These are phyloP conservation scores for Puccinia brachypodii DNA, from an alignment of 1,284 basidiomycete species.

Conservation along the genomic window DNA sequence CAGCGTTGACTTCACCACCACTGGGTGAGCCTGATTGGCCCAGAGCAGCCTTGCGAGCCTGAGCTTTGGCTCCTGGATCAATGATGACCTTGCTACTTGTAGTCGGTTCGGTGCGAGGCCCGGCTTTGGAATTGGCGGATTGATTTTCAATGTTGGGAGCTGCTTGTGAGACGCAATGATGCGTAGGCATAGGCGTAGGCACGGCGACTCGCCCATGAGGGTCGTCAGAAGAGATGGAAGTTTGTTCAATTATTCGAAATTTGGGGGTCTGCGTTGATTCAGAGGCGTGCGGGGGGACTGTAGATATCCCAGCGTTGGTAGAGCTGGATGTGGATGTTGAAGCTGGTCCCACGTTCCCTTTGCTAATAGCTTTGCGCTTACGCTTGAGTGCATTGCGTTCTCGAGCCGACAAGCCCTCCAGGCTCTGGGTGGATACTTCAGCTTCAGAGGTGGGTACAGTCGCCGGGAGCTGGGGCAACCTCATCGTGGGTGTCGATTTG, in stretches of 20 bases:
- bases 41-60: conserved; percentile 52
- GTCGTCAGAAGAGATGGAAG: conserved; percentile 39
- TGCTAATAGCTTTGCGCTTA: conserved; percentile 81
- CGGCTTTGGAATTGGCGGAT: not conserved
- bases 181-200: conserved; percentile 50
- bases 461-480: conserved; percentile 16
- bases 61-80: conserved; percentile 56
- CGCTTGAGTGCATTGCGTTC: conserved; percentile 87
- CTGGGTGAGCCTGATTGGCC: conserved; percentile 50
- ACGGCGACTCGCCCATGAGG: conserved; percentile 48
- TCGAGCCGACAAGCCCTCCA: conserved; percentile 68
- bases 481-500: conserved; percentile 35
- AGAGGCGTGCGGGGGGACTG: conserved; percentile 49
- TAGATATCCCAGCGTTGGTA: conserved; percentile 53
- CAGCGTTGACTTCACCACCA: conserved; percentile 50
- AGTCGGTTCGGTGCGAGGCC: conserved; percentile 1
- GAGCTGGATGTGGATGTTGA: conserved; percentile 58
- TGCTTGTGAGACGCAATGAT: conserved; percentile 41
- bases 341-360: conserved; percentile 61
- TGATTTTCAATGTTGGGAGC: conserved; percentile 9
- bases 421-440: conserved; percentile 49
- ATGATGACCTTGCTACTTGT: conserved; percentile 50
- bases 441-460: conserved; percentile 12
- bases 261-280: conserved; percentile 25
- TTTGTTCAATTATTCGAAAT: conserved; percentile 48